phyloP scores from a whole-genome alignment of 352 stramenopile genomes.

The Globisporangium uncinulatum region DNA sequence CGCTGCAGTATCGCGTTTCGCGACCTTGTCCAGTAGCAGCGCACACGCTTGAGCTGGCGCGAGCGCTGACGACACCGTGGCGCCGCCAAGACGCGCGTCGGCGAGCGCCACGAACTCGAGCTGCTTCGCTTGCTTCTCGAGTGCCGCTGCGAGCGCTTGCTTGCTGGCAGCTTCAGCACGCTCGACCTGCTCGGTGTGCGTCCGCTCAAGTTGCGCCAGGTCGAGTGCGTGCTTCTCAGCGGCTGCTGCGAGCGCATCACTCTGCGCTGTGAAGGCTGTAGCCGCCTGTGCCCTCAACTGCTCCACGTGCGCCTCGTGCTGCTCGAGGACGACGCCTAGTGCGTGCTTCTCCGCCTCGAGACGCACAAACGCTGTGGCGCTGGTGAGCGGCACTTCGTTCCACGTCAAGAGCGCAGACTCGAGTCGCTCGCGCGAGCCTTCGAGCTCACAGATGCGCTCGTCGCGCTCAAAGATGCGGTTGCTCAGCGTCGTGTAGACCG shows the following conservation, averaged over 20 bases:
- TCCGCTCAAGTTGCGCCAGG: not conserved
- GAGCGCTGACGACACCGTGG: not conserved
- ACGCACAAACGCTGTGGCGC: not conserved
- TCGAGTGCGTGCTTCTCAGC: slow-evolving; percentile 1
- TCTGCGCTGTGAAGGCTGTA: not conserved
- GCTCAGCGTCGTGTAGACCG: slow-evolving; percentile 10
- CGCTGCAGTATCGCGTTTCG: slow-evolving; percentile 49
- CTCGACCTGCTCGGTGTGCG: slow-evolving; percentile 1
- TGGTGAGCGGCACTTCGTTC: slow-evolving; percentile 4
- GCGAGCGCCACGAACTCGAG: slow-evolving; percentile 30
- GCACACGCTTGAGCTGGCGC: slow-evolving; percentile 19
- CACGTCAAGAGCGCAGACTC: slow-evolving; percentile 5
- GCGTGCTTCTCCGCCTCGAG: not conserved
- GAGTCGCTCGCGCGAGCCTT: not conserved
- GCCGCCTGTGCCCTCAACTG: not conserved
- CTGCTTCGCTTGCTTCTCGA: slow-evolving; percentile 43
- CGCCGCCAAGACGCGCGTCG: not conserved
- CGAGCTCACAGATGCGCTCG: not conserved
- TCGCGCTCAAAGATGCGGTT: not conserved
- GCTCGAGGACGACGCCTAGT: not conserved
- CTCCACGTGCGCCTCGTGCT: not conserved
- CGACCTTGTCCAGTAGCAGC: slow-evolving; percentile 41
- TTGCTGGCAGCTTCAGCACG: slow-evolving; percentile 4
- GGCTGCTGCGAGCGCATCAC: not conserved
- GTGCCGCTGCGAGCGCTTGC: slow-evolving; percentile 15